Evolutionary conservation across 2,329 filamentous ascomycete genomes (phyloP), one percentile per base, ranked within the genome.

Genomic region (Colletotrichum eremochloae): DNA sequence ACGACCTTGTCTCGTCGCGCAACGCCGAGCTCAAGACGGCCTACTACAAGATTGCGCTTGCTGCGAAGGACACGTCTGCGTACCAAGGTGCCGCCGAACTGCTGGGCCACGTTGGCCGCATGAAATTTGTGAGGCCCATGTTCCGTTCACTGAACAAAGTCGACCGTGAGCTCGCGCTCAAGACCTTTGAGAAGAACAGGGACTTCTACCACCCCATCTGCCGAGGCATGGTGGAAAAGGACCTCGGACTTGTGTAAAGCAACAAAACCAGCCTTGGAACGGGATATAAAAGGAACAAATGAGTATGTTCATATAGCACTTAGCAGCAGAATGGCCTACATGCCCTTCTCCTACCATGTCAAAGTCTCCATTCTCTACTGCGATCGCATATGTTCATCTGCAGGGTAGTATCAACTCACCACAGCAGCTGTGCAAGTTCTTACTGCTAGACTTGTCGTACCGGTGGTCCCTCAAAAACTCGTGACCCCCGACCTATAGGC

Each of bases 161-260:
- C 50, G 92, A 98, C 82, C 86, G 90, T 58, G 84, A 90, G 36
- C 82, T 97, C 77, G 96, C 96, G 0, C 82, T 96, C 65, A 86
- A 90, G 80, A 97, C 95, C 0, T 98, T 97, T 82, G 89, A 93
- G 83, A 93, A 92, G 87, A 92, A 97, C 81, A 93, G 89, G 82
- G 92, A 95, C 74, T 98, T 98, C 79, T 99, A 98, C 80, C 96
- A 98, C 80, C 96, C 96, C 2, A 98, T 98, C 77, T 98, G 95
- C 81, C 89, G 90, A 73, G 89, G 86, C 9, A 93, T 97, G 90
- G 91, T 97, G 3, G 93, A 94, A 83, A 98, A 97, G 87, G 93
- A 97, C 81, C 82, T 97, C 46, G 87, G 86, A 1, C 70, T 72
- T 31, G 70, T 69, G 40, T 72, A 53, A 46, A 55, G 6, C n/a